Conservation (phyloP, 805 yeast genomes). For the Monosporozyma aquatica region DNA sequence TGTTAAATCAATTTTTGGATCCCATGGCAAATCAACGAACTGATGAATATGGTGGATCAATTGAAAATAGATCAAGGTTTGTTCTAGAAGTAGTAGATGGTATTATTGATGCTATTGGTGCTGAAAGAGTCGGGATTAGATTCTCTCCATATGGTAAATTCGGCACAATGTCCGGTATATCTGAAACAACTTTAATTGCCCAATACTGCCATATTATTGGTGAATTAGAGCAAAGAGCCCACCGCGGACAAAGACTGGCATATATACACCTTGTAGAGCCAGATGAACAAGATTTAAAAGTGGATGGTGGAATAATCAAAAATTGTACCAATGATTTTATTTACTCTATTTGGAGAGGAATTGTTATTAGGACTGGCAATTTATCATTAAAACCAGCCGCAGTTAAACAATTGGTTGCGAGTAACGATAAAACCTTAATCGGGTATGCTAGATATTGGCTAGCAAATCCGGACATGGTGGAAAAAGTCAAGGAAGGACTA, state of each 20-base stretch:
- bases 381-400: conserved; percentile 22
- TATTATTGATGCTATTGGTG: conserved; percentile 42
- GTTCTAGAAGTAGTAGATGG: conserved; percentile 43
- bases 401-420: conserved; percentile 24
- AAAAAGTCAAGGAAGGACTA: conserved; percentile 35
- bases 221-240: conserved; percentile 33
- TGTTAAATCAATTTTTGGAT: conserved; percentile 47
- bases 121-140: conserved; percentile 39
- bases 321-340: conserved; percentile 33
- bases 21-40: conserved; percentile 35
- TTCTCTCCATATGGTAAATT: conserved; percentile 36
- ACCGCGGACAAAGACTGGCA: conserved; percentile 32
- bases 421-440: conserved; percentile 38
- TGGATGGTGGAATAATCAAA: conserved; percentile 23
- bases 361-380: conserved; percentile 35
- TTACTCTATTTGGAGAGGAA: conserved; percentile 38
- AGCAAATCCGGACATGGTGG: conserved; percentile 47
- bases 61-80: conserved; percentile 40
- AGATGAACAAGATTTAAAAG: neutral
- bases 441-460: conserved; percentile 41
- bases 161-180: conserved; percentile 32
- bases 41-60: conserved; percentile 46
- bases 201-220: conserved; percentile 34
- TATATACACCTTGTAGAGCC: conserved; percentile 40
- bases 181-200: conserved; percentile 30